phyloP scores from a whole-genome alignment of 345 rosid genomes.

The Geranium brycei region DNA sequence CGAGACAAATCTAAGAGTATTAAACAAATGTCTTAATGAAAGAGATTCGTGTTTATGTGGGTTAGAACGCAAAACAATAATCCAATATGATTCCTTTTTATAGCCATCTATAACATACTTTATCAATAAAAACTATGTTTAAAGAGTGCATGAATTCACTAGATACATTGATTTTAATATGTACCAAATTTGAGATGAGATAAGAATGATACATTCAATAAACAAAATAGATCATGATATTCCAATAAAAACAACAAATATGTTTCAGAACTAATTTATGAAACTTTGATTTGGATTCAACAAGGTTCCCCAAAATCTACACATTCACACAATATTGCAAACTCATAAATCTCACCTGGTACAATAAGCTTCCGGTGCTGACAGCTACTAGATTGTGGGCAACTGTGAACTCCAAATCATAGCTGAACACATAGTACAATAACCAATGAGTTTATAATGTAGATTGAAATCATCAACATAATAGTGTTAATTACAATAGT shows the following conservation, averaged over 20 bases:
- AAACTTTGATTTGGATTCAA: too few relatives aligned
- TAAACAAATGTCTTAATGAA: neutral
- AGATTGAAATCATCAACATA: neutral
- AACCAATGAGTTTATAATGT: neutral
- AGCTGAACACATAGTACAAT: conserved; percentile 34
- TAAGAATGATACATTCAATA: neutral
- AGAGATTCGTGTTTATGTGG: neutral
- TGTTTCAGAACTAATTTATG: too few relatives aligned
- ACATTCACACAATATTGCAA: conserved; percentile 2
- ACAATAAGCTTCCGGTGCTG: conserved; percentile 69
- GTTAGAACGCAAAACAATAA: neutral
- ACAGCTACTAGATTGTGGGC: conserved; percentile 83
- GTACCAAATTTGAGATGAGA: neutral
- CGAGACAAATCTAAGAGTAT: neutral
- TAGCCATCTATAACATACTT: neutral
- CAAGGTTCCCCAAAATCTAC: neutral
- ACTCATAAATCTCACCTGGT: conserved; percentile 49
- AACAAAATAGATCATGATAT: neutral
- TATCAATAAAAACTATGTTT: too few relatives aligned
- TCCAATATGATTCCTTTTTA: neutral
- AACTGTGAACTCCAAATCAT: conserved; percentile 88
- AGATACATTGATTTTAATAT: too few relatives aligned
- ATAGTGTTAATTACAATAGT: neutral
- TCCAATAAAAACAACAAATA: neutral
- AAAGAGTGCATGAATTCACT: too few relatives aligned